Percentiles rank a stretch among this genome's conserved stretches.
Conservation (phyloP, 1,284 basidiomycete species). For the Puccinia horiana region DNA sequence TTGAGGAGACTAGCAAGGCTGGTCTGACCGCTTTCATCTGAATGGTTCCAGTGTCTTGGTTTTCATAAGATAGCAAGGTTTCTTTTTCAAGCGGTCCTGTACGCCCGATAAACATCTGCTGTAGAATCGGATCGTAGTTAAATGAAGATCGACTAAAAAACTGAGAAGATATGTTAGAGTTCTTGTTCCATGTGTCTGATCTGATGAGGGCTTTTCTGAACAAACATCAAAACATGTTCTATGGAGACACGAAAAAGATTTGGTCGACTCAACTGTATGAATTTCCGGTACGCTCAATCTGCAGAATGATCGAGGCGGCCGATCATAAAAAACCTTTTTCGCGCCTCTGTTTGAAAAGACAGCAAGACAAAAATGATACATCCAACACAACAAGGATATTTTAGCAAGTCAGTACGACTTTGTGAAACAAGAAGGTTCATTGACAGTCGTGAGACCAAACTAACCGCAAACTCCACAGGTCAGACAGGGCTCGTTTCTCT, state of each 20-base stretch:
- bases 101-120: conserved; percentile 68
- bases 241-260: conserved; percentile 62
- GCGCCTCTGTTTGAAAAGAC: conserved; percentile 22
- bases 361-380: conserved; percentile 51
- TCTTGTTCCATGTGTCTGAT: not conserved
- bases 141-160: conserved; percentile 50
- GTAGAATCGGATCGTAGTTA: conserved; percentile 48
- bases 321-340: conserved; percentile 72
- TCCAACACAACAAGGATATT: conserved; percentile 3
- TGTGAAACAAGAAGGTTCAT: not conserved
- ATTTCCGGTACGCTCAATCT: conserved; percentile 69
- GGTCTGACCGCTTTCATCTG: conserved; percentile 69
- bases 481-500: conserved; percentile 72
- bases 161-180: conserved; percentile 7
- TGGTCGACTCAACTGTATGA: conserved; percentile 66
- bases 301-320: conserved; percentile 79
- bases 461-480: conserved; percentile 76
- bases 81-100: conserved; percentile 52
- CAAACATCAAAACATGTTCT: conserved; percentile 53
- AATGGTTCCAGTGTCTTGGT: conserved; percentile 57
- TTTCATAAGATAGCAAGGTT: conserved; percentile 51
- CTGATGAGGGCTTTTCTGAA: conserved; percentile 53
- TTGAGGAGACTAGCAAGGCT: conserved; percentile 84
- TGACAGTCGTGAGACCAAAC: conserved; percentile 57
- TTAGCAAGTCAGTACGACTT: conserved; percentile 44